phyloP scores from a whole-genome alignment of 768 basidiomycete genomes.

The Fomitopsis pulvina region DNA sequence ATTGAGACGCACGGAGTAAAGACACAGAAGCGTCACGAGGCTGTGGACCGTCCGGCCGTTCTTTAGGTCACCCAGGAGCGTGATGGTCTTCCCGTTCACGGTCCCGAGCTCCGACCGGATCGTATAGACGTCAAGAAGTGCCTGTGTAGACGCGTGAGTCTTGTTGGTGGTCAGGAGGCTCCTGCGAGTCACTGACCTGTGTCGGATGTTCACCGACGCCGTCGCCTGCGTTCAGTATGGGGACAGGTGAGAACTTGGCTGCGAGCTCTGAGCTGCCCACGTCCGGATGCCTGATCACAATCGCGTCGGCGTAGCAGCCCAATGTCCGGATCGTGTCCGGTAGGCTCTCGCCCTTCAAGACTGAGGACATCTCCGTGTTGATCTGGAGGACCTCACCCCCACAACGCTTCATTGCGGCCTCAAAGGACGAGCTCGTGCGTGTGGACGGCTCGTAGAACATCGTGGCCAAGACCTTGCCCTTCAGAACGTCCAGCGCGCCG shows the following conservation, averaged over 20 bases:
- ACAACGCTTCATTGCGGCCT: constrained; percentile 97
- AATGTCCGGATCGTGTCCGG: constrained; percentile 92
- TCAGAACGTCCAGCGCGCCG: constrained; percentile 81
- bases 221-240: constrained; percentile 95
- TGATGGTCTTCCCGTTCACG: constrained; percentile 92
- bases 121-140: constrained; percentile 83
- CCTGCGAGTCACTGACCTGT: constrained; percentile 47
- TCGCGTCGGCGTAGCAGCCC: constrained; percentile 91
- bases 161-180: not conserved
- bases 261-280: constrained; percentile 91
- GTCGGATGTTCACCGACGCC: constrained; percentile 97
- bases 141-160: constrained; percentile 33
- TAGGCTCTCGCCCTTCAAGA: constrained; percentile 88
- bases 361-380: constrained; percentile 75
- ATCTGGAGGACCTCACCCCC: constrained; percentile 94
- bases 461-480: constrained; percentile 85
- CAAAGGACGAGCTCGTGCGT: constrained; percentile 91
- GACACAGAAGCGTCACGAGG: constrained; percentile 83
- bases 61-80: constrained; percentile 91
- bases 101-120: constrained; percentile 98
- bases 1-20: constrained; percentile 92
- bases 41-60: constrained; percentile 98
- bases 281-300: constrained; percentile 91
- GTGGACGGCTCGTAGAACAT: constrained; percentile 98
- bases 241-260: constrained; percentile 95